phyloP scores from a whole-genome alignment of 1,284 basidiomycete species.

The Quambalaria eucalypti region DNA sequence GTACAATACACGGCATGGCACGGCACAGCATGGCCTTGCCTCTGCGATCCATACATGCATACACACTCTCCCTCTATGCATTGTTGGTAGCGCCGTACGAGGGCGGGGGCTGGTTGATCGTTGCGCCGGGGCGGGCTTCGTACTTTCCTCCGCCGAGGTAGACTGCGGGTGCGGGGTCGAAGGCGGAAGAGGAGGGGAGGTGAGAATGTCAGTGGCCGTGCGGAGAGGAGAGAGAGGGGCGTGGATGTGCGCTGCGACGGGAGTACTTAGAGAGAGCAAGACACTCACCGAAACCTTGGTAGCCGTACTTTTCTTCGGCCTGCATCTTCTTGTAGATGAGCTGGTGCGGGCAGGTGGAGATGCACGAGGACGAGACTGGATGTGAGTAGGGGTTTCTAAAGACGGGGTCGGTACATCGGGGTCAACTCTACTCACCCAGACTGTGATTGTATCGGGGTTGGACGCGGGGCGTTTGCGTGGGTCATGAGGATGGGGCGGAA shows the following conservation, averaged over 20 bases:
- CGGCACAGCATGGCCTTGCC: too few relatives aligned
- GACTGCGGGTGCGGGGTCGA: too few relatives aligned
- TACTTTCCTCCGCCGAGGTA: conserved; percentile 6
- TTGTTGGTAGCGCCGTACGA: background rate
- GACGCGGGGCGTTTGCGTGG: too few relatives aligned
- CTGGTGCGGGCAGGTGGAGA: background rate
- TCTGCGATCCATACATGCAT: too few relatives aligned
- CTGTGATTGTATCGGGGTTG: background rate
- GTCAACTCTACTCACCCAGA: background rate
- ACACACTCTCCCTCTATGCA: background rate
- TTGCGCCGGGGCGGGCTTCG: background rate
- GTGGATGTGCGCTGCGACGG: too few relatives aligned
- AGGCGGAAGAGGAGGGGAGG: too few relatives aligned
- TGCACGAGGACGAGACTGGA: background rate
- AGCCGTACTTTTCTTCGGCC: conserved; percentile 6
- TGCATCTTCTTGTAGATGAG: conserved; percentile 7
- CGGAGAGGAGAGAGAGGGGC: too few relatives aligned
- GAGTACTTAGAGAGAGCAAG: too few relatives aligned
- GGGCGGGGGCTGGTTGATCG: background rate
- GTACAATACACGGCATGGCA: too few relatives aligned
- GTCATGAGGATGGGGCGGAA: too few relatives aligned
- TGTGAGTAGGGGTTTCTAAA: background rate
- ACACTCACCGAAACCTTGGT: conserved; percentile 6
- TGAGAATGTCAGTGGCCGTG: too few relatives aligned
- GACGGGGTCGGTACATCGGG: too few relatives aligned